Evolutionary conservation across 2,329 filamentous ascomycete genomes (phyloP).

Genomic region (Neonectria faginata): DNA sequence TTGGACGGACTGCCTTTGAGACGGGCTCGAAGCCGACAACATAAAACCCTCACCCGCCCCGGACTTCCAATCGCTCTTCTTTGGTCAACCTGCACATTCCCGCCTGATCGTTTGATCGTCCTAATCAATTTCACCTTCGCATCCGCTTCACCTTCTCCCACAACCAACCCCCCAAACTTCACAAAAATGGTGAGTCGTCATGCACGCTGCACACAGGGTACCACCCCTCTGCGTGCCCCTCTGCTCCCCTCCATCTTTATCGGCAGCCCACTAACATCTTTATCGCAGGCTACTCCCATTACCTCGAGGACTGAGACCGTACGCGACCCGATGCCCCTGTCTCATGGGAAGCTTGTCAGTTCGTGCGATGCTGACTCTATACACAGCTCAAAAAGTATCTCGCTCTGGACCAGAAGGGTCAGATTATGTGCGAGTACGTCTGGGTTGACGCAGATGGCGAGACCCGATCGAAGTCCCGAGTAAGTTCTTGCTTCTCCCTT

Average conservation of each 20-base stretch:
- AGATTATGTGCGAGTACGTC: slow-evolving; percentile 94
- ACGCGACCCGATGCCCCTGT: slow-evolving; percentile 31
- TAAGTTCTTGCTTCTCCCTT: slow-evolving; percentile 62
- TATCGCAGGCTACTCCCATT: slow-evolving; percentile 31
- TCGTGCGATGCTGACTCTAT: slow-evolving; percentile 20
- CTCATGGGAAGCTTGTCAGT: not conserved
- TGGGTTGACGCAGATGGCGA: slow-evolving; percentile 90
- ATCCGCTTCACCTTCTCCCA: not conserved
- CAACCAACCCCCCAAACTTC: slow-evolving; percentile 11
- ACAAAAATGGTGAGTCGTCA: slow-evolving; percentile 41
- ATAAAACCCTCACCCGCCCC: slow-evolving; percentile 47
- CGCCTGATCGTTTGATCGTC: slow-evolving; percentile 36
- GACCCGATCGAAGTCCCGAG: slow-evolving; percentile 94
- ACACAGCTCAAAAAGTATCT: slow-evolving; percentile 90
- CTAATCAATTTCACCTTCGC: slow-evolving; percentile 32
- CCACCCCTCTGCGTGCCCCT: not conserved
- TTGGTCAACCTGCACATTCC: slow-evolving; percentile 42
- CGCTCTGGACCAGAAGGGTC: slow-evolving; percentile 88
- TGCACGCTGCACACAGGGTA: slow-evolving; percentile 6
- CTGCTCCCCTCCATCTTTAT: slow-evolving; percentile 27
- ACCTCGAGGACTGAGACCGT: slow-evolving; percentile 50
- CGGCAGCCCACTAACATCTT: slow-evolving; percentile 32
- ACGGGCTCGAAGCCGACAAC: slow-evolving; percentile 40
- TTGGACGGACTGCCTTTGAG: slow-evolving; percentile 33
- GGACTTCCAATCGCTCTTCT: slow-evolving; percentile 25